Evolutionary conservation across 352 stramenopile species (phyloP).

Genomic region (Peronosclerospora sorghi): DNA sequence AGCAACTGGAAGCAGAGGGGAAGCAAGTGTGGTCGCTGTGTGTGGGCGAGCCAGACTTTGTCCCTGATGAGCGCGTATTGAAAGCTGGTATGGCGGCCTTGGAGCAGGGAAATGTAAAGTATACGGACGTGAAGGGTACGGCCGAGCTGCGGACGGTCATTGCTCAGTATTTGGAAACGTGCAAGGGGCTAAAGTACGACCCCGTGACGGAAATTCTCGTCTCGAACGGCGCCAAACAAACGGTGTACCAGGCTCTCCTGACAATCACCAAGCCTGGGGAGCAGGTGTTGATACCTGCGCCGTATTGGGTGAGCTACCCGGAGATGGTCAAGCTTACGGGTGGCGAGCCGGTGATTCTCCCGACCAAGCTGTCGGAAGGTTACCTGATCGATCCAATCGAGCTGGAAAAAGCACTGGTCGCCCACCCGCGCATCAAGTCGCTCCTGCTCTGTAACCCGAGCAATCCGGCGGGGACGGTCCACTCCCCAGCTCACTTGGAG

Average conservation of each 20-base stretch:
- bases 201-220: slow-evolving; percentile 89
- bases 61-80: slow-evolving; percentile 82
- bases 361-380: slow-evolving; percentile 81
- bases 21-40: slow-evolving; percentile 88
- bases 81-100: slow-evolving; percentile 75
- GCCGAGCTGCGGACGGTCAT: slow-evolving; percentile 84
- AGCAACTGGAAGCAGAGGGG: slow-evolving; percentile 90
- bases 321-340: slow-evolving; percentile 91
- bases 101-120: slow-evolving; percentile 81
- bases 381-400: slow-evolving; percentile 85
- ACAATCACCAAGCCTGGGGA: slow-evolving; percentile 87
- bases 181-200: slow-evolving; percentile 88
- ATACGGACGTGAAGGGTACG: slow-evolving; percentile 92
- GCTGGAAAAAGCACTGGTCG: slow-evolving; percentile 64
- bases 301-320: slow-evolving; percentile 96
- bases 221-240: slow-evolving; percentile 94
- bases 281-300: slow-evolving; percentile 91
- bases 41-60: slow-evolving; percentile 91
- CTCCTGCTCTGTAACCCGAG: slow-evolving; percentile 95
- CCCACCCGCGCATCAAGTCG: slow-evolving; percentile 64
- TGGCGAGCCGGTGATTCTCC: slow-evolving; percentile 86
- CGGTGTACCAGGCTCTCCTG: slow-evolving; percentile 89
- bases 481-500: slow-evolving; percentile 44
- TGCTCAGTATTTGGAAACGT: slow-evolving; percentile 76
- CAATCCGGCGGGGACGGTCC: slow-evolving; percentile 88